phyloP scores from a whole-genome alignment of 257 asterid species.

The Cinchona pubescens region DNA sequence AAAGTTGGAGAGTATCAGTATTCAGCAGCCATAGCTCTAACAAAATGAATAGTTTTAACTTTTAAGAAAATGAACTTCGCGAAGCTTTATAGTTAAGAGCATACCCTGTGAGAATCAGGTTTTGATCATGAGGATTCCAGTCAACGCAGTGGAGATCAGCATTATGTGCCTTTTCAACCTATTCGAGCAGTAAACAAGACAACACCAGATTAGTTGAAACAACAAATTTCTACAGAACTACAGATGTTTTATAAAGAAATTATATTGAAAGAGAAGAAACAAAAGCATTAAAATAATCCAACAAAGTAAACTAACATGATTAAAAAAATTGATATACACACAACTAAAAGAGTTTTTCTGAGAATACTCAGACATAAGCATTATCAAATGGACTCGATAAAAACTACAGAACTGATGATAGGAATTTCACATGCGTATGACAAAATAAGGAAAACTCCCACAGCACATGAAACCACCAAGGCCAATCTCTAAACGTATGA shows the following conservation, averaged over 20 bases:
- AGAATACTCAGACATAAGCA: background rate
- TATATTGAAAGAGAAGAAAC: background rate
- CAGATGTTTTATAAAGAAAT: background rate
- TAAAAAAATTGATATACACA: no score
- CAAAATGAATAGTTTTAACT: background rate
- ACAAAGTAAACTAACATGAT: background rate
- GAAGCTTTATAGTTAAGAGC: background rate
- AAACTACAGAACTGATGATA: background rate
- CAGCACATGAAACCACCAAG: background rate
- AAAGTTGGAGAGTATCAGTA: background rate
- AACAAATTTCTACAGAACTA: background rate
- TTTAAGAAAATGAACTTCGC: background rate
- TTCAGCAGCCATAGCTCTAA: no score
- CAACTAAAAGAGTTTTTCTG: background rate
- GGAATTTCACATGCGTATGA: background rate
- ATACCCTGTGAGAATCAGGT: slow-evolving; percentile 90
- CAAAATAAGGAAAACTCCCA: background rate
- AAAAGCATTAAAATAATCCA: background rate
- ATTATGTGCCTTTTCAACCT: slow-evolving; percentile 95
- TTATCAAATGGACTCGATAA: background rate
- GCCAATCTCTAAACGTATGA: background rate
- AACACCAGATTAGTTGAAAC: background rate
- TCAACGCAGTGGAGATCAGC: slow-evolving; percentile 99
- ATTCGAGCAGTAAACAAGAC: slow-evolving; percentile 12
- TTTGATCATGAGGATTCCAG: slow-evolving; percentile 90